A percentile compares a stretch with the other conserved stretches of the same genome.
Conservation (phyloP, 768 basidiomycete genomes). For the Mycena belliarum region DNA sequence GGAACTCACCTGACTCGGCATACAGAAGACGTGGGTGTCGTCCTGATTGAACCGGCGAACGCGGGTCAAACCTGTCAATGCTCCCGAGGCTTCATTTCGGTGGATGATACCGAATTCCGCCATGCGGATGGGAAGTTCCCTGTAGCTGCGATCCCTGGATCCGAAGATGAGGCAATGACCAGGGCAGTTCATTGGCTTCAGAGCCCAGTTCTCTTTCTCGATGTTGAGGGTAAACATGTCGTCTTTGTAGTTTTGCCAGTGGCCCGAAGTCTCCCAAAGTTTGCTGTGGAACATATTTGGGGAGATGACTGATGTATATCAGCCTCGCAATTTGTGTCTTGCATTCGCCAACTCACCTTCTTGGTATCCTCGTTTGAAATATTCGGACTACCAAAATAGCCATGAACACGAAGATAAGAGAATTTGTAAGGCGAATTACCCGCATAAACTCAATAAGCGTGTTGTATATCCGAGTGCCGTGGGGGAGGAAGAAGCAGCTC, state of each 20-base stretch:
- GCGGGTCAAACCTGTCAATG: constrained; percentile 88
- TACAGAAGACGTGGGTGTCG: constrained; percentile 98
- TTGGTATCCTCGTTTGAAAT: constrained; percentile 93
- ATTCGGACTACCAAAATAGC: constrained; percentile 62
- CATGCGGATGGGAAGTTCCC: constrained; percentile 95
- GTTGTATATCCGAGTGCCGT: constrained; percentile 97
- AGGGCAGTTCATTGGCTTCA: constrained; percentile 99
- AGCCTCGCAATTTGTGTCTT: neutral
- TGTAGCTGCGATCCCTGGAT: constrained; percentile 89
- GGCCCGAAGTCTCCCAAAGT: constrained; percentile 97
- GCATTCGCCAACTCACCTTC: constrained; percentile 59
- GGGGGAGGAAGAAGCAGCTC: constrained; percentile 94
- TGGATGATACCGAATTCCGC: constrained; percentile 98
- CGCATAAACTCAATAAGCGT: constrained; percentile 87
- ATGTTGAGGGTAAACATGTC: constrained; percentile 96
- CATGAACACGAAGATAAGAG: constrained; percentile 7
- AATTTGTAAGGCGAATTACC: constrained; percentile 47
- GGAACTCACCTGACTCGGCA: constrained; percentile 74
- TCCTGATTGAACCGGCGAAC: constrained; percentile 97
- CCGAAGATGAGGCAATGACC: constrained; percentile 97
- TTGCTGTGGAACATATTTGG: constrained; percentile 97
- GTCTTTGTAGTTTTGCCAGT: constrained; percentile 97
- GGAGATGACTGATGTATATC: constrained; percentile 70
- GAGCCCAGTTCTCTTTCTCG: constrained; percentile 94
- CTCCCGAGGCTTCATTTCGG: constrained; percentile 94